These are phyloP conservation scores for Aspergillus sp. DNA, from an alignment of 2,329 filamentous ascomycete genomes.

Conservation along the genomic window DNA sequence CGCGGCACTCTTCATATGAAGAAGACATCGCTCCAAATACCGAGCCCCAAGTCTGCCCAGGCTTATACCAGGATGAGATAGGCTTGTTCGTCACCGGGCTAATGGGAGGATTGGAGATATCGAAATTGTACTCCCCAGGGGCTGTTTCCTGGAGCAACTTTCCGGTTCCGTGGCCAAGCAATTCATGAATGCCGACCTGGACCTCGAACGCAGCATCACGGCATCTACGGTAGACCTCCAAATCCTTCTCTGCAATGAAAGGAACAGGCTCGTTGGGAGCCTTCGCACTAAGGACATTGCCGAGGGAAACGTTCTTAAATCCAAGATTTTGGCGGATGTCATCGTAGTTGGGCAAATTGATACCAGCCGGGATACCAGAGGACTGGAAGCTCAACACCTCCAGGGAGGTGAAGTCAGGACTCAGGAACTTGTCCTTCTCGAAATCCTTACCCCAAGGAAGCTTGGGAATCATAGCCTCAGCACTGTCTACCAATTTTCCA, in stretches of 20 bases:
- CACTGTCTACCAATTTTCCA: conserved; percentile 77
- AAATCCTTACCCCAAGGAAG: conserved; percentile 87
- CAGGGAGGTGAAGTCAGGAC: conserved; percentile 91
- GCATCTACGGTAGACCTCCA: conserved; percentile 76
- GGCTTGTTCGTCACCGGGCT: conserved; percentile 78
- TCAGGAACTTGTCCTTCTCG: conserved; percentile 94
- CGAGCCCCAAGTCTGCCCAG: conserved; percentile 90
- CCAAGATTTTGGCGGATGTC: conserved; percentile 63
- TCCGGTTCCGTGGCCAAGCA: conserved; percentile 85
- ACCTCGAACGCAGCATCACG: conserved; percentile 90
- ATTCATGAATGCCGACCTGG: conserved; percentile 91
- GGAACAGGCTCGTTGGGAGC: conserved; percentile 89
- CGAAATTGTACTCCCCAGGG: conserved; percentile 83
- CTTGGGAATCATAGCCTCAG: conserved; percentile 80
- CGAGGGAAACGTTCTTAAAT: conserved; percentile 76
- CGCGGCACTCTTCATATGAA: conserved; percentile 91
- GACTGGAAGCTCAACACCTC: conserved; percentile 83
- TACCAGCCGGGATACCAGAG: conserved; percentile 63
- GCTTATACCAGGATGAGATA: conserved; percentile 86
- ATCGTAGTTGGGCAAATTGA: conserved; percentile 61
- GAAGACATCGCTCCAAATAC: conserved; percentile 87
- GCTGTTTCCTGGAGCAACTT: conserved; percentile 90
- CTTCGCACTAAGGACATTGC: conserved; percentile 89
- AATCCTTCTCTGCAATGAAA: conserved; percentile 78
- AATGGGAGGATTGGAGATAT: conserved; percentile 75